Evolutionary conservation across 352 stramenopile species (phyloP).

Genomic region (Elongisporangium undulatum): DNA sequence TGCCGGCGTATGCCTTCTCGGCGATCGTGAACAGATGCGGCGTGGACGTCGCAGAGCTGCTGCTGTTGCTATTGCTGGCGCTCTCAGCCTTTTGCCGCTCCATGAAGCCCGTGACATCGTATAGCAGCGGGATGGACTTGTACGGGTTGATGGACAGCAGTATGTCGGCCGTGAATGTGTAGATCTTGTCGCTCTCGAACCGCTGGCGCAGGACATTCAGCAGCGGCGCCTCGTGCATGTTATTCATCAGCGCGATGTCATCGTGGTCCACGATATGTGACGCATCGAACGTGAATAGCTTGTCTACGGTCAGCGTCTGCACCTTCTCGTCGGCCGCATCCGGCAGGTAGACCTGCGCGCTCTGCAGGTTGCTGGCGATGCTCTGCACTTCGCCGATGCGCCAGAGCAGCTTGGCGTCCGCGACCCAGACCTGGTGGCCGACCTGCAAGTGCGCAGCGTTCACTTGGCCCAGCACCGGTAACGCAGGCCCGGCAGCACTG

Average conservation of each 20-base stretch:
- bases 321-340: conserved; percentile 58
- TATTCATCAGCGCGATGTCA: conserved; percentile 88
- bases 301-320: conserved; percentile 39
- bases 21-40: conserved; percentile 83
- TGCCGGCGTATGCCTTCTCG: conserved; percentile 65
- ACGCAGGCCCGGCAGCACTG: not conserved
- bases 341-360: conserved; percentile 50
- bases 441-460: conserved; percentile 38
- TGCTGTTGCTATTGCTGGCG: conserved; percentile 28
- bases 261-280: conserved; percentile 83
- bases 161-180: conserved; percentile 85
- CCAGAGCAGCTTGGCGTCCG: conserved; percentile 72
- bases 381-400: conserved; percentile 70
- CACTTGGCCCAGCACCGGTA: conserved; percentile 40
- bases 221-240: conserved; percentile 86
- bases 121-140: conserved; percentile 82
- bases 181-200: conserved; percentile 79
- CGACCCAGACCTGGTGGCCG: conserved; percentile 72
- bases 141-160: conserved; percentile 85
- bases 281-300: conserved; percentile 77
- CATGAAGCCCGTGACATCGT: conserved; percentile 80
- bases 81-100: conserved; percentile 4
- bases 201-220: conserved; percentile 74
- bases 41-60: conserved; percentile 9
- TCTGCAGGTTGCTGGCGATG: conserved; percentile 38